These are phyloP conservation scores for Fusarium sp. DNA, from an alignment of 2,329 filamentous ascomycete species.

Conservation along the genomic window DNA sequence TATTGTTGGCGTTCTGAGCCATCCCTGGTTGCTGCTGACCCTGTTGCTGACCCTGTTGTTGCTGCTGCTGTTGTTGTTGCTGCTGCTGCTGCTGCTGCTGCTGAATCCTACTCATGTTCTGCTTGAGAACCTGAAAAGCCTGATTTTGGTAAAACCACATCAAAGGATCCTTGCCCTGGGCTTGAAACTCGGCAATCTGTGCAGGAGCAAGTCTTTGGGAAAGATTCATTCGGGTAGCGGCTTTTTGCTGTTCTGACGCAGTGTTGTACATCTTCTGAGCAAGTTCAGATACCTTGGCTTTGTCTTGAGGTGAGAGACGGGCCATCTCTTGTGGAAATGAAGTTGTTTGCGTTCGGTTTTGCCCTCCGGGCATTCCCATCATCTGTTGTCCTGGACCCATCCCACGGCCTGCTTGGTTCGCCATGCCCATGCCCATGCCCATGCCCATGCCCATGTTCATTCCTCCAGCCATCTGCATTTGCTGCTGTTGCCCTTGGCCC, in stretches of 20 bases:
- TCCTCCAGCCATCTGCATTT: conserved; percentile 43
- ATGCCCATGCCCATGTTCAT: conserved; percentile 47
- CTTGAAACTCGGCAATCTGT: conserved; percentile 56
- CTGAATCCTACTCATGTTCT: conserved; percentile 45
- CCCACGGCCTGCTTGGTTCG: conserved; percentile 50
- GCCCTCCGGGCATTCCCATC: conserved; percentile 50
- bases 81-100: conserved; percentile 27
- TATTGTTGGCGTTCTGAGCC: conserved; percentile 49
- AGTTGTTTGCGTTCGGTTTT: conserved; percentile 44
- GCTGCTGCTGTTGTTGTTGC: conserved; percentile 8
- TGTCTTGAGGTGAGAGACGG: conserved; percentile 55
- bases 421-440: conserved; percentile 48
- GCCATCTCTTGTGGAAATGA: conserved; percentile 48
- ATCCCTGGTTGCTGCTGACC: conserved; percentile 42
- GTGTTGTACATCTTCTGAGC: conserved; percentile 53
- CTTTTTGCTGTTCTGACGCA: conserved; percentile 57
- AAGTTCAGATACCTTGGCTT: conserved; percentile 55
- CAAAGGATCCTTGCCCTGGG: conserved; percentile 59
- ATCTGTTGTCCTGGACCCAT: conserved; percentile 56
- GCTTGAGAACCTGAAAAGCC: conserved; percentile 49
- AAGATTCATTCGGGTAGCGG: conserved; percentile 43
- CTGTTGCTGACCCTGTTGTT: conserved; percentile 18
- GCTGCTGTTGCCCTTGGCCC: conserved; percentile 53
- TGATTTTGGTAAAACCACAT: conserved; percentile 60
- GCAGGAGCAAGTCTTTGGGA: conserved; percentile 53